Evolutionary conservation across 2,329 filamentous ascomycete genomes (phyloP).

Genomic region (Sarocladiaceae sp.): DNA sequence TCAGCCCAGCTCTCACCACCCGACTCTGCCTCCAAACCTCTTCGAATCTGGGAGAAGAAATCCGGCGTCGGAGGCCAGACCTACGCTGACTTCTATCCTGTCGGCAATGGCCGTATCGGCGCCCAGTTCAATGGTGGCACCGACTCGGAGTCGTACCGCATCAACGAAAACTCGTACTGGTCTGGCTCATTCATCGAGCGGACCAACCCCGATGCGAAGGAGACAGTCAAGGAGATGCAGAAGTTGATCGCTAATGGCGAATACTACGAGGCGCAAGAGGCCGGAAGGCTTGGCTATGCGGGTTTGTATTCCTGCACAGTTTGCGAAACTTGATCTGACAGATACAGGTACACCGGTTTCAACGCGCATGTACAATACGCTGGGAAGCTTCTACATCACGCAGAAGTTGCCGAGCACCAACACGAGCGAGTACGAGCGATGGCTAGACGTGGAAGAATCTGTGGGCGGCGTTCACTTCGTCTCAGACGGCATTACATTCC

Average conservation of each 20-base stretch:
- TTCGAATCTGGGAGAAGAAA: slow-evolving; percentile 8
- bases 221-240: slow-evolving; percentile 28
- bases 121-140: slow-evolving; percentile 32
- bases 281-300: slow-evolving; percentile 22
- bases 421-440: slow-evolving; percentile 21
- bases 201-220: slow-evolving; percentile 26
- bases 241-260: slow-evolving; percentile 28
- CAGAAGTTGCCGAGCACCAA: slow-evolving; percentile 11
- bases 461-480: slow-evolving; percentile 13
- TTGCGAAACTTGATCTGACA: neutral
- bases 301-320: neutral
- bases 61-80: slow-evolving; percentile 3
- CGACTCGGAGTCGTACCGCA: slow-evolving; percentile 28
- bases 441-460: slow-evolving; percentile 14
- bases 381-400: slow-evolving; percentile 20
- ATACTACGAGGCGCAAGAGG: slow-evolving; percentile 20
- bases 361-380: slow-evolving; percentile 31
- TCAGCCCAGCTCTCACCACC: neutral
- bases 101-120: slow-evolving; percentile 36
- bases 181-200: slow-evolving; percentile 23
- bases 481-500: slow-evolving; percentile 14
- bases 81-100: slow-evolving; percentile 23
- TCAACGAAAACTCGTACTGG: slow-evolving; percentile 43
- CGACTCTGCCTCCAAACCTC: slow-evolving; percentile 6
- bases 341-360: slow-evolving; percentile 25